Base-by-base conservation (phyloP, 2,329 filamentous ascomycete species). In the Trichoderma sp. region DNA sequence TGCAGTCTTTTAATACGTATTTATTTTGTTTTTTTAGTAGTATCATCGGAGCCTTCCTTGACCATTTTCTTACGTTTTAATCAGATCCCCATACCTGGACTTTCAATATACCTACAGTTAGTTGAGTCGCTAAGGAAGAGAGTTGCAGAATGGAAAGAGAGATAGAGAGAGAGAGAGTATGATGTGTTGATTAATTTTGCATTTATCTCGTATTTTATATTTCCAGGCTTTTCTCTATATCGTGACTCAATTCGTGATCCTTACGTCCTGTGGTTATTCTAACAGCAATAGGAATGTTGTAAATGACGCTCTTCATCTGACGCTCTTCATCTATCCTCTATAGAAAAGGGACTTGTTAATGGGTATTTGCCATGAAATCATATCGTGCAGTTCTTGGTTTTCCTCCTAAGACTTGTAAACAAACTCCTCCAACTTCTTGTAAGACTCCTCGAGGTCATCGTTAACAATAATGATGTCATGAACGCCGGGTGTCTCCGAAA, bases 401-500 rank as follows among this genome's bases (percentile, higher is more conserved):
- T 68, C 56, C 40, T 59, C 40, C 6, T 16, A 37, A 10, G 73
- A 66, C 56, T 80, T 79, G 75, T 83, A 86, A 61, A 87, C 79
- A 70, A 81, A 86, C 0, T 79, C 78, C 70, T 86, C 88, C 31
- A 89, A 78, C 75, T 87, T 80, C 75, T 81, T 80, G 79, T 86
- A 88, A 0, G 87, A 85, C 71, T 74, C 79, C 61, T 85, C 83
- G 19, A 86, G 78, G 73, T 86, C 76, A 70, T 81, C 78, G 70
- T 82, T 82, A 71, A 81, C 76, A 55, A 82, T 80, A 70, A 78
- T 76, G 66, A 75, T 75, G 74, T 81, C 79, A 68, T 80, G 79
- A 0, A 79, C 87, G 21, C 90, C 91, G 0, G 88, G 87, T 2
- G 86, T 87, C 79, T 89, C 85, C 43, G 91, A 84, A 76, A 87